phyloP scores from a whole-genome alignment of 176 grass and related monocot genomes.

The Pontederia paniculata region DNA sequence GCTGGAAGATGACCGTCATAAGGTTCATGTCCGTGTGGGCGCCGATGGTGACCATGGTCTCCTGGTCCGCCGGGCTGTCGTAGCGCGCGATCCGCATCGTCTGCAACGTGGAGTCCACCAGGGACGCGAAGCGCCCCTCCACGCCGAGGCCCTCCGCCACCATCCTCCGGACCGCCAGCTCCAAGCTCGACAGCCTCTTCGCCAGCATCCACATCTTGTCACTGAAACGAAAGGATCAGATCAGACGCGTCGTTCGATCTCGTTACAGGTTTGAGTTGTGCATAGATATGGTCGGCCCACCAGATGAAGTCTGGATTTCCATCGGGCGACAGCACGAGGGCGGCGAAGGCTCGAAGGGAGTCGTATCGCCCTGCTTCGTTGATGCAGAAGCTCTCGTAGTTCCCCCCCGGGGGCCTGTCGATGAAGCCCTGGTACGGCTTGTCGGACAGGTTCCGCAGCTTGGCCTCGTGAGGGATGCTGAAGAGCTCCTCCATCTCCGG shows the following conservation, averaged over 20 bases:
- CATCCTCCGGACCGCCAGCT: background rate
- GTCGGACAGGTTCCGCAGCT: background rate
- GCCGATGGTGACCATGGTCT: background rate
- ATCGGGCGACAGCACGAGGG: background rate
- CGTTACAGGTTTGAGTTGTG: background rate
- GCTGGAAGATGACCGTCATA: background rate
- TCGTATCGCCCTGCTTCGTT: background rate
- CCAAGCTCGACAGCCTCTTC: background rate
- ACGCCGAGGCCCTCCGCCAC: background rate
- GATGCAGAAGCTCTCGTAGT: background rate
- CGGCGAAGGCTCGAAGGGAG: background rate
- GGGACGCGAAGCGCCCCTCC: background rate
- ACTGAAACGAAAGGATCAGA: background rate
- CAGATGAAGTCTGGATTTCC: background rate
- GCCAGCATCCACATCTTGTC: background rate
- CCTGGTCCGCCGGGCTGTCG: background rate
- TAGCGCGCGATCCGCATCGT: background rate
- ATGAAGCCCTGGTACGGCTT: background rate
- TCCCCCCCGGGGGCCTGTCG: background rate
- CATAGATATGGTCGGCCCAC: background rate
- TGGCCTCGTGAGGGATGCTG: background rate
- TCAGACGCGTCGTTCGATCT: too few relatives aligned
- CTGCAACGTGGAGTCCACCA: background rate
- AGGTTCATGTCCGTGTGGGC: background rate
- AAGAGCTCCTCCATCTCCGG: background rate